A percentile compares a stretch with the other conserved stretches of the same genome.
Conservation (phyloP, 1,284 basidiomycete genomes). For the Anthracocystis setariae region DNA sequence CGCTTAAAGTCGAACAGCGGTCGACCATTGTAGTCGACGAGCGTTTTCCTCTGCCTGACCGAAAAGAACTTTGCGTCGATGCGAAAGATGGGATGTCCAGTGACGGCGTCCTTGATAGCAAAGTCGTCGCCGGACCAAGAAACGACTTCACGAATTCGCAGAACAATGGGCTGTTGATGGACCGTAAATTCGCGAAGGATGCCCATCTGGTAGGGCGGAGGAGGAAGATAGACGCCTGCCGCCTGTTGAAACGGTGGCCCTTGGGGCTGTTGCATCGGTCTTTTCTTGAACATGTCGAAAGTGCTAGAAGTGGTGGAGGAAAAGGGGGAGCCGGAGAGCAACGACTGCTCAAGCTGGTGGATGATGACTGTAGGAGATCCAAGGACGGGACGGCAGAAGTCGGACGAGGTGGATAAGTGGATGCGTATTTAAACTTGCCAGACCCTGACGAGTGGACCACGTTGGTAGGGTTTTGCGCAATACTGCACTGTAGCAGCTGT, state of each 20-base stretch:
- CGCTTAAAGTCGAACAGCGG: slow-evolving; percentile 18
- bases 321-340: too few relatives aligned
- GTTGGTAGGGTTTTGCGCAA: too few relatives aligned
- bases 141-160: slow-evolving; percentile 35
- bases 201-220: slow-evolving; percentile 35
- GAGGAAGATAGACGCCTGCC: slow-evolving; percentile 2
- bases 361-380: too few relatives aligned
- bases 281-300: background rate
- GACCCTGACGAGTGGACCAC: too few relatives aligned
- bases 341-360: too few relatives aligned
- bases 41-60: slow-evolving; percentile 18
- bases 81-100: slow-evolving; percentile 19
- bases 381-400: too few relatives aligned
- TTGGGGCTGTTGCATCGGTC: background rate
- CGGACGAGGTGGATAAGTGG: too few relatives aligned
- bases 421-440: too few relatives aligned
- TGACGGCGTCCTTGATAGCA: slow-evolving; percentile 45
- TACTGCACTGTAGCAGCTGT: too few relatives aligned
- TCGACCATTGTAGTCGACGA: slow-evolving; percentile 13
- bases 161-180: slow-evolving; percentile 34
- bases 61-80: slow-evolving; percentile 39
- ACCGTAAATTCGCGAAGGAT: slow-evolving; percentile 29
- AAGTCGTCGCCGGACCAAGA: slow-evolving; percentile 44
- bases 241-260: background rate
- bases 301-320: too few relatives aligned